phyloP scores from a whole-genome alignment of 1,284 basidiomycete genomes.

The Schizophyllum commune region DNA sequence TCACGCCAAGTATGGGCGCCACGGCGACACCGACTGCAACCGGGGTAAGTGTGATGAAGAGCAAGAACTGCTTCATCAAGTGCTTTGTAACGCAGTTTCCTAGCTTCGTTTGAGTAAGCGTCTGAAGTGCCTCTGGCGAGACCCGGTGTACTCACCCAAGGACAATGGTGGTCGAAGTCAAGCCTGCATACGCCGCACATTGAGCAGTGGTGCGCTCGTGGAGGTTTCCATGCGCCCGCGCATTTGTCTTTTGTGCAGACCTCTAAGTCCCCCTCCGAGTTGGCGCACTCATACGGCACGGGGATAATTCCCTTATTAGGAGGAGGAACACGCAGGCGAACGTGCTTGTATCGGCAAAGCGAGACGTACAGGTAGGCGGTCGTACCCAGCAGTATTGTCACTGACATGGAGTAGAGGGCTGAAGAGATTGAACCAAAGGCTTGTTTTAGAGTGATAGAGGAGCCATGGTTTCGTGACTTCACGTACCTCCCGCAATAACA shows the following conservation, averaged over 20 bases:
- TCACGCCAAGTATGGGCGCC: constrained; percentile 24
- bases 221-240: constrained; percentile 39
- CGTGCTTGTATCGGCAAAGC: constrained; percentile 25
- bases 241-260: constrained; percentile 33
- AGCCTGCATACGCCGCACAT: constrained; percentile 40
- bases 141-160: constrained; percentile 33
- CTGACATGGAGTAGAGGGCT: constrained; percentile 27
- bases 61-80: constrained; percentile 34
- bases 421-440: not conserved
- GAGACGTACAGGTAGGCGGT: constrained; percentile 27
- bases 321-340: constrained; percentile 23
- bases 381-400: constrained; percentile 22
- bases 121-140: not conserved
- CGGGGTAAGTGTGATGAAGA: constrained; percentile 29
- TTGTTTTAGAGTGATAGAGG: not conserved
- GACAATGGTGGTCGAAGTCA: constrained; percentile 50
- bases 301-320: constrained; percentile 24
- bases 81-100: constrained; percentile 41
- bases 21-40: constrained; percentile 24
- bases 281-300: constrained; percentile 36
- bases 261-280: constrained; percentile 26
- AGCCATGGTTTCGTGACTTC: not conserved
- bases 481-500: constrained; percentile 26
- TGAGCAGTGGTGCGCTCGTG: constrained; percentile 44
- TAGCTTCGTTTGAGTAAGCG: constrained; percentile 23